Evolutionary conservation across 2,329 filamentous ascomycete species (phyloP), one percentile per base, ranked within the genome.

Genomic region (Cercospora sp.): DNA sequence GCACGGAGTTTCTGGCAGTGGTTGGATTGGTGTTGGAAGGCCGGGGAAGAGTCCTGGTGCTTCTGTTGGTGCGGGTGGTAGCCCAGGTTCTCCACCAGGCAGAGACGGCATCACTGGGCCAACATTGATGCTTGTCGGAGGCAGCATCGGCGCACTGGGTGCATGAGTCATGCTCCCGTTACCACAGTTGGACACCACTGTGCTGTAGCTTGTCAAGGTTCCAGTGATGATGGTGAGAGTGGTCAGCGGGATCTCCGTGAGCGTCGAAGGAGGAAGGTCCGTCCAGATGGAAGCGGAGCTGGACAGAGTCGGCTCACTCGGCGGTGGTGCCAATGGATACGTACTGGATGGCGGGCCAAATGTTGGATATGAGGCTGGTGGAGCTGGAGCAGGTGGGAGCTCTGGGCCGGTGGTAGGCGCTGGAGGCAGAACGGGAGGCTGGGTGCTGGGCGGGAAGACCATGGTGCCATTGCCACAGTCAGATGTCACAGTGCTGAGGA

Each of bases 401-500:
- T 20, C 55, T 16, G 55, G 16, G 18, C 6, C 28, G 20, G 10
- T 45, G 7, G 36, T 62, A n/a, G 60, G 26, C n/a, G 36, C 39
- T 16, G 36, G 12, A 62, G 60, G 18, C 23, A 23, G 20, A 12
- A 8, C 6, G n/a, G 33, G n/a, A 45, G 36, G 28, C 20, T 30
- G 39, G 10, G 36, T 62, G 28, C 60, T 62, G 18, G 36, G 33
- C 5, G 36, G 36, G 60, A 62, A 45, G 4, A 62, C 60, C 60
- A 62, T 62, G 62, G 48, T 36, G 48, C 62, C 48, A 28, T 64
- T 57, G 13, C 31, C 62, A 31, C 62, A 64, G 31, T 64, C 53
- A 26, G 60, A 48, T 18, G 60, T 48, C 8, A 28, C 26, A n/a
- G 60, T 48, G 26, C 36, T 45, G 23, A 23, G 26, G 7, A 48